Conservation (phyloP, 225 moss, liverwort and hornwort species). For the Thuidium tamariscinum region DNA sequence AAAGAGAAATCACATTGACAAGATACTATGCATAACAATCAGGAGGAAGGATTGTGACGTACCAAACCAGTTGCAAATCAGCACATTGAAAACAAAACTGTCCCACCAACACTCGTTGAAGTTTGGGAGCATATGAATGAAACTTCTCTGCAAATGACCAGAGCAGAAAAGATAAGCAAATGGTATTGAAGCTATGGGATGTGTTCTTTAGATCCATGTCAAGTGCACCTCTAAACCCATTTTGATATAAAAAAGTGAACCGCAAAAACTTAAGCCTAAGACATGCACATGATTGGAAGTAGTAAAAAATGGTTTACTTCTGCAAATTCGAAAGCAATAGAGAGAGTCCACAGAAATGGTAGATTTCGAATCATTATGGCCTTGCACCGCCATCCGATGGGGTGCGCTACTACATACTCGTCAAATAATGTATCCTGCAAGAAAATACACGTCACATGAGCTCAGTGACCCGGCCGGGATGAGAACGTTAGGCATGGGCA, state of each 20-base stretch:
- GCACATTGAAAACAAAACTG: constrained; percentile 81
- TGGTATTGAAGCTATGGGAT: not conserved
- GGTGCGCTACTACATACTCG: constrained; percentile 92
- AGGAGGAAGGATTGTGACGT: not conserved
- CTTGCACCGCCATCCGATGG: constrained; percentile 96
- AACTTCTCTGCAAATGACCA: constrained; percentile 56
- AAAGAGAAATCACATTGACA: not conserved
- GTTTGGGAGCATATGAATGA: constrained; percentile 96
- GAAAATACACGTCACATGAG: not conserved
- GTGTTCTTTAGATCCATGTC: not conserved
- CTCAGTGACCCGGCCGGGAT: not conserved
- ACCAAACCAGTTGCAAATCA: constrained; percentile 91
- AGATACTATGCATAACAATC: not conserved
- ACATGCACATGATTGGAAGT: not conserved
- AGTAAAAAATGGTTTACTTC: constrained; percentile 41
- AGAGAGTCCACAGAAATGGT: constrained; percentile 77
- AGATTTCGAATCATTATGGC: constrained; percentile 89
- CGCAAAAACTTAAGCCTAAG: not conserved
- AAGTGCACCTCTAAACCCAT: not conserved
- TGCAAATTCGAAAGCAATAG: constrained; percentile 92
- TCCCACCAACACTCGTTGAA: constrained; percentile 99
- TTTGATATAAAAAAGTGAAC: not conserved
- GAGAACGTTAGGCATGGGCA: not conserved
- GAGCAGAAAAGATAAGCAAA: not conserved
- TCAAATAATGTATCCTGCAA: constrained; percentile 89